phyloP scores from a whole-genome alignment of 139 green algal species.

The Micromonas commoda region DNA sequence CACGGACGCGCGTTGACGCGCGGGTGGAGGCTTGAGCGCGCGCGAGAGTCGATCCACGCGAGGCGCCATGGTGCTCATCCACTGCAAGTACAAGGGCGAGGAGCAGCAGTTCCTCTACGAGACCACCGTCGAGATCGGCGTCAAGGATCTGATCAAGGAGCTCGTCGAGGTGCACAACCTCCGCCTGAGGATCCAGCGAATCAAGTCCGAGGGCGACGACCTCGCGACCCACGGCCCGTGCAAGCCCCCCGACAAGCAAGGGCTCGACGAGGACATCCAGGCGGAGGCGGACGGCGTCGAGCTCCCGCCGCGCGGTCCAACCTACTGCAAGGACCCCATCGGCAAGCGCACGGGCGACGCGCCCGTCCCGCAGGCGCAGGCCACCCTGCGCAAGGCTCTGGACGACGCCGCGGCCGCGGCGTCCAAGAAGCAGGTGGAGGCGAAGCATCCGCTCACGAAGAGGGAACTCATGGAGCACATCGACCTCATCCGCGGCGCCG shows the following conservation, averaged over 20 bases:
- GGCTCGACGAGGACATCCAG: slow-evolving; percentile 68
- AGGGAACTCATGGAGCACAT: slow-evolving; percentile 51
- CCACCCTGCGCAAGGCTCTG: slow-evolving; percentile 22
- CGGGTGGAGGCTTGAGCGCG: no score
- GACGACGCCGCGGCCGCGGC: slow-evolving; percentile 29
- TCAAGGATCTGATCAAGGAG: slow-evolving; percentile 44
- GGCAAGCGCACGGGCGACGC: slow-evolving; percentile 61
- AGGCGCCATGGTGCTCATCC: slow-evolving; percentile 50
- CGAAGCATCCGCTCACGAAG: slow-evolving; percentile 51
- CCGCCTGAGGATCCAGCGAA: slow-evolving; percentile 53
- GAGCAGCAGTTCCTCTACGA: slow-evolving; percentile 71
- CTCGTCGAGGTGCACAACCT: slow-evolving; percentile 64
- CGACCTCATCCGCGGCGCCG: slow-evolving; percentile 63
- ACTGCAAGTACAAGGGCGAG: slow-evolving; percentile 59
- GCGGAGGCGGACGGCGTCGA: not conserved
- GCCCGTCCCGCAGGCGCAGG: not conserved
- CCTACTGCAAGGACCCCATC: slow-evolving; percentile 68
- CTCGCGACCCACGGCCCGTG: slow-evolving; percentile 65
- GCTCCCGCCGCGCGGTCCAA: slow-evolving; percentile 42
- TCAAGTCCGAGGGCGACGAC: slow-evolving; percentile 70
- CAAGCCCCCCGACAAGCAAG: slow-evolving; percentile 62
- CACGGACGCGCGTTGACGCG: no score
- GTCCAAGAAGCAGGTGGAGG: slow-evolving; percentile 29
- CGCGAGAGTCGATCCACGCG: no score
- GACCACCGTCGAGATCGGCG: slow-evolving; percentile 43